These are phyloP conservation scores for Fusarium algeriense DNA, from an alignment of 2,329 filamentous ascomycete species.

Conservation along the genomic window DNA sequence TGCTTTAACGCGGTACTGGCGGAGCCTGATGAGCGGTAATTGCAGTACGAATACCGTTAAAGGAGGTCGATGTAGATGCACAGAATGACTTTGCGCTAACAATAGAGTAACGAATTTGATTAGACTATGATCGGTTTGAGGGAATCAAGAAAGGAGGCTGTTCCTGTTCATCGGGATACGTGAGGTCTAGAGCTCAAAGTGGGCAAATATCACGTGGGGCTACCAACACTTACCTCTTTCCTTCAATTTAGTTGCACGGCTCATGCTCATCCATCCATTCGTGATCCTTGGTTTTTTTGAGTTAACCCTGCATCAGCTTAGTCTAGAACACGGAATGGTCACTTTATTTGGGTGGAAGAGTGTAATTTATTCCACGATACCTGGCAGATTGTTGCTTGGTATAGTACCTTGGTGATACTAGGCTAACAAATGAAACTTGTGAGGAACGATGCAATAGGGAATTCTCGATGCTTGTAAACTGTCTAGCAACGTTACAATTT, in stretches of 20 bases:
- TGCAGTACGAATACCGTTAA: conserved; percentile 8
- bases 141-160: conserved; percentile 35
- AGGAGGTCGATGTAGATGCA: not conserved
- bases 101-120: conserved; percentile 12
- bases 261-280: conserved; percentile 27
- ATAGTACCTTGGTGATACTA: conserved; percentile 7
- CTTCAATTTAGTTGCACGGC: conserved; percentile 20
- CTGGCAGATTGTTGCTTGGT: conserved; percentile 16
- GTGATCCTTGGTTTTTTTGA: conserved; percentile 21
- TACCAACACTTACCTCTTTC: not conserved
- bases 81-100: conserved; percentile 2
- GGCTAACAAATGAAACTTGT: conserved; percentile 1
- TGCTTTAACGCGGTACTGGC: conserved; percentile 10
- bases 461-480: conserved; percentile 4
- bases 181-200: conserved; percentile 31
- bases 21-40: conserved; percentile 14
- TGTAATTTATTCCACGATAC: conserved; percentile 5
- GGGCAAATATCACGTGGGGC: conserved; percentile 46
- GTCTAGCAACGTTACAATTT: not conserved
- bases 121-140: conserved; percentile 7
- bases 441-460: conserved; percentile 15
- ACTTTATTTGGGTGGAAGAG: conserved; percentile 17
- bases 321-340: conserved; percentile 24
- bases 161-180: conserved; percentile 14
- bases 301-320: conserved; percentile 28